These are phyloP conservation scores for Acer campestre DNA, from an alignment of 345 rosid genomes.

Conservation along the genomic window DNA sequence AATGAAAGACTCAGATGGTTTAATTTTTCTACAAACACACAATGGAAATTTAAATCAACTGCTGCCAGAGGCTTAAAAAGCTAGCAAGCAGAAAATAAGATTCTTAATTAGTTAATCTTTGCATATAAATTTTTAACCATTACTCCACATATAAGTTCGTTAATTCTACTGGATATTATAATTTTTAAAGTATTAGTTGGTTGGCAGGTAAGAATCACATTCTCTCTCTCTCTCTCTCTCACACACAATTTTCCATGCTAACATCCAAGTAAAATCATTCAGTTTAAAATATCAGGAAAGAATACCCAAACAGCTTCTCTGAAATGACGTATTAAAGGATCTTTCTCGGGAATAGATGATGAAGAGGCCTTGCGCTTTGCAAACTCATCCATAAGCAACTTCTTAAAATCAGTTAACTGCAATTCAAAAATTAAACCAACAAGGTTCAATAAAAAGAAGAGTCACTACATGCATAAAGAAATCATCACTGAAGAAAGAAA, in stretches of 20 bases:
- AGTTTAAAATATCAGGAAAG: conserved; percentile 7
- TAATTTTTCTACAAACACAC: not conserved
- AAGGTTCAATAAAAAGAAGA: not conserved
- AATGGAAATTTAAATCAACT: not conserved
- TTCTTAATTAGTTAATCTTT: not conserved
- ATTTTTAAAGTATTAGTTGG: conserved; percentile 4
- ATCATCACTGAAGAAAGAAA: not conserved
- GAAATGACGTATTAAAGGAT: conserved; percentile 66
- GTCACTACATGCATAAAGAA: not conserved
- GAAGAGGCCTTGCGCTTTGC: conserved; percentile 48
- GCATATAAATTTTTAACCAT: not conserved
- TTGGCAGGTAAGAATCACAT: not conserved
- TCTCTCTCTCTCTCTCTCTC: not conserved
- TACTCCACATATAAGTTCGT: not conserved
- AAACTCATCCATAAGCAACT: conserved; percentile 64
- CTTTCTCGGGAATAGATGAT: conserved; percentile 45
- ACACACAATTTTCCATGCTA: not conserved
- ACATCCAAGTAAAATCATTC: not conserved
- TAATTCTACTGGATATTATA: not conserved
- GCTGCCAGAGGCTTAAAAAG: not conserved
- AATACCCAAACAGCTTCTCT: conserved; percentile 87
- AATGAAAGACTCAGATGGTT: conserved; percentile 8
- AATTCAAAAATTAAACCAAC: conserved; percentile 24
- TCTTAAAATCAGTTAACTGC: conserved; percentile 79
- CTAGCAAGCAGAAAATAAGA: not conserved